phyloP scores from a whole-genome alignment of 2,329 filamentous ascomycete genomes.

The Fusarium sp. region DNA sequence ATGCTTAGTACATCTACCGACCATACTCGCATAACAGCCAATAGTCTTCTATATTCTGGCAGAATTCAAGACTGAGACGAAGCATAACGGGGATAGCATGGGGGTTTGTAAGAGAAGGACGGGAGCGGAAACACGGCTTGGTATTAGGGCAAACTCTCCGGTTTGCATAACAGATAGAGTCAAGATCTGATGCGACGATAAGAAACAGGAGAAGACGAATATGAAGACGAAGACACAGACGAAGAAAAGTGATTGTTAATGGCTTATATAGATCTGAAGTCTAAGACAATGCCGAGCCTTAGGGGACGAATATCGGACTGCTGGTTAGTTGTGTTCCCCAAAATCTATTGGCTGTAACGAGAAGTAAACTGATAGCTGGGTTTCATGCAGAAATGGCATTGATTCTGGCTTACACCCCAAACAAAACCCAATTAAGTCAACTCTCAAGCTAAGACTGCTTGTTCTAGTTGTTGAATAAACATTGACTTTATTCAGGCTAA shows the following conservation, averaged over 20 bases:
- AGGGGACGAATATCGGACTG: not conserved
- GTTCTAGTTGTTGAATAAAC: not conserved
- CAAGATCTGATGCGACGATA: conserved; percentile 12
- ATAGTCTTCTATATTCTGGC: conserved; percentile 13
- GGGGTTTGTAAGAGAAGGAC: conserved; percentile 25
- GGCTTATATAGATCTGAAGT: not conserved
- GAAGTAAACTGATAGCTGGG: not conserved
- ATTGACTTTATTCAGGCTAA: not conserved
- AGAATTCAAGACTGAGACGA: conserved; percentile 36
- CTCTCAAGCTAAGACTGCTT: not conserved
- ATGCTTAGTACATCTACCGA: conserved; percentile 11
- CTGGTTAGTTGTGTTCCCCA: not conserved
- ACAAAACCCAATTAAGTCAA: not conserved
- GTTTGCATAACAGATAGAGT: conserved; percentile 16
- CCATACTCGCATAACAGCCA: conserved; percentile 22
- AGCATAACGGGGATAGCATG: conserved; percentile 25
- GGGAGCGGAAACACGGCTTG: conserved; percentile 14
- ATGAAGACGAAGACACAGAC: not conserved
- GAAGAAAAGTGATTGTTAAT: not conserved
- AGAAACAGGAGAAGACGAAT: conserved; percentile 9
- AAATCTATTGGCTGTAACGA: not conserved
- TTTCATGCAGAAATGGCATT: not conserved
- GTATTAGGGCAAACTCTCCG: conserved; percentile 1
- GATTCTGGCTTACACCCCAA: not conserved
- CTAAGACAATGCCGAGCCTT: conserved; percentile 1